Base-by-base conservation (phyloP, 139 green algal species). In the Trebouxia sp. region DNA sequence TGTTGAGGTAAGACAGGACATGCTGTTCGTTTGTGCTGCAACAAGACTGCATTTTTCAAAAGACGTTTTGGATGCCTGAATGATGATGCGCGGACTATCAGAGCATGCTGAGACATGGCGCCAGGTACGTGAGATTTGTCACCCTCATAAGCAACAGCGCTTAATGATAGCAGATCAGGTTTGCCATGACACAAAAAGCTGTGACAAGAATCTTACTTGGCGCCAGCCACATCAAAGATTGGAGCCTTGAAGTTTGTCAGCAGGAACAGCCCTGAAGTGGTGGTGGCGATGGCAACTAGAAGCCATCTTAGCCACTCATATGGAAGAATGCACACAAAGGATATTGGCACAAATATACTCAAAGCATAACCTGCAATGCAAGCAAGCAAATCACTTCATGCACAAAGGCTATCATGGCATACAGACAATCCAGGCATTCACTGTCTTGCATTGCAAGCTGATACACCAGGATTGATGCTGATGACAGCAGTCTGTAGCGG, bases 301-400 rank as follows among this genome's bases (percentile, higher is more conserved):
- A 85, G 7, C 93, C 92, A 97, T 28, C 88, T 88, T 56, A 92
- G 58, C 48, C 78, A 76, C 55, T 92, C 88, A 20, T 91, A 80
- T 14, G 91, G 92, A 6, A 96, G 39, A 28, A 95, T 82, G 85
- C 91, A 96, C 14, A 94, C 45, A 41, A 92, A 84, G 43, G 91
- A 88, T 58, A 95, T 85, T 62, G 93, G 93, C 41, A 97, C 89
- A 87, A 91, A 97, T 58, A 92, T 89, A 39, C 89, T 91, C 41
- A 97, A 69, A 37, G 86, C 80, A 83, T 97, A 97, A 65, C 93
- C 85, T 90, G 84, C 62, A 39, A 70, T 39, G 22, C 51, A 65
- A 6, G 26, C 48, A 51, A 11, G n/a, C 30, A 80, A 17, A 51
- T 37, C 32, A 45, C 11, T 30, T 45, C 5, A 39, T 50, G 67